These are phyloP conservation scores for Botrytis hyacinthi DNA, from an alignment of 2,329 filamentous ascomycete genomes.

Conservation along the genomic window DNA sequence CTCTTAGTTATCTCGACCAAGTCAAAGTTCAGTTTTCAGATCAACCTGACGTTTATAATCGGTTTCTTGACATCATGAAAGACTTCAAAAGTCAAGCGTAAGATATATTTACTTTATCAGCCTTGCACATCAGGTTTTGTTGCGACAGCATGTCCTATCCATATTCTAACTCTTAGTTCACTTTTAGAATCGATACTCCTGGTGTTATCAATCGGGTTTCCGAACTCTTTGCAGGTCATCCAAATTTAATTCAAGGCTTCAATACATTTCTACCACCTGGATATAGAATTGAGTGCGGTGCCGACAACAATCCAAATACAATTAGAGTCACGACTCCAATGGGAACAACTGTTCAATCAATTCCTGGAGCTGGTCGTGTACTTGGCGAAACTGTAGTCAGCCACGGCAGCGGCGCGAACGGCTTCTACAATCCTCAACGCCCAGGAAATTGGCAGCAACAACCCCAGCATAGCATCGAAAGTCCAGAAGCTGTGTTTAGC, in stretches of 20 bases:
- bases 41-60: constrained; percentile 94
- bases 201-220: constrained; percentile 97
- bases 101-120: constrained; percentile 41
- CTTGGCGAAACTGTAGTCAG: constrained; percentile 39
- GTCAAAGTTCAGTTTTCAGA: constrained; percentile 98
- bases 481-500: constrained; percentile 61
- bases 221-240: constrained; percentile 91
- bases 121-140: background rate
- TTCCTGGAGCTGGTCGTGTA: constrained; percentile 53
- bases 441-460: constrained; percentile 53
- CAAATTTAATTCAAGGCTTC: constrained; percentile 93
- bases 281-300: constrained; percentile 94
- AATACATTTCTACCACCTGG: constrained; percentile 96
- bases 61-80: constrained; percentile 98
- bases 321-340: constrained; percentile 97
- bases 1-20: constrained; percentile 93
- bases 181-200: constrained; percentile 82
- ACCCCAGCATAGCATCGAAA: constrained; percentile 59
- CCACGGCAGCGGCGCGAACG: constrained; percentile 30
- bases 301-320: constrained; percentile 89
- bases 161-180: constrained; percentile 3
- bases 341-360: constrained; percentile 92
- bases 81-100: constrained; percentile 98
- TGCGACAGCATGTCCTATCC: constrained; percentile 34
- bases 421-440: constrained; percentile 44